phyloP scores from a whole-genome alignment of 768 basidiomycete genomes.

The Arthromyces matolae region DNA sequence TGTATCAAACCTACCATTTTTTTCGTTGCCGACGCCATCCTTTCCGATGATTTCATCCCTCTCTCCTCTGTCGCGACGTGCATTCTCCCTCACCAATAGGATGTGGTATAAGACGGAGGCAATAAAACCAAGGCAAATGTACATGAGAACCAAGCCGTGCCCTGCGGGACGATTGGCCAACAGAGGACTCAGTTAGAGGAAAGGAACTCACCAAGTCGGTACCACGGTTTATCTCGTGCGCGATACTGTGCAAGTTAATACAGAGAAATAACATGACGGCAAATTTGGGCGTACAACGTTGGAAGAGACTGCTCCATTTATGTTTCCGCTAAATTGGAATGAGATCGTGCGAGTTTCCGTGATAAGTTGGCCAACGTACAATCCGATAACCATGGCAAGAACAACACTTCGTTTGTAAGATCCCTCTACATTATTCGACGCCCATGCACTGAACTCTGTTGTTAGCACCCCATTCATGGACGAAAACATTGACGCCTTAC shows the following conservation, averaged over 20 bases:
- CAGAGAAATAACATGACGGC: not conserved
- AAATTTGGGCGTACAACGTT: slow-evolving; percentile 52
- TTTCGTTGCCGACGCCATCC: slow-evolving; percentile 34
- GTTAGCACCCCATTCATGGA: not conserved
- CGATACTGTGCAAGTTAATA: slow-evolving; percentile 45
- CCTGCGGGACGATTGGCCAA: no score
- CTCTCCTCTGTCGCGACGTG: slow-evolving; percentile 61
- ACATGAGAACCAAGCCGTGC: slow-evolving; percentile 59
- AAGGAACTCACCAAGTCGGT: slow-evolving; percentile 41
- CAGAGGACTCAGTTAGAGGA: no score
- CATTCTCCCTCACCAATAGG: slow-evolving; percentile 57
- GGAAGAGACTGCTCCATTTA: slow-evolving; percentile 74
- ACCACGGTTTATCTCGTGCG: slow-evolving; percentile 63
- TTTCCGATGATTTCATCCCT: slow-evolving; percentile 66
- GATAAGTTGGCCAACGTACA: slow-evolving; percentile 33
- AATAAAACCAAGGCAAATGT: slow-evolving; percentile 62
- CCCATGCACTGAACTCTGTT: slow-evolving; percentile 41
- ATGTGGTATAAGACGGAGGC: slow-evolving; percentile 38
- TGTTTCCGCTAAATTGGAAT: slow-evolving; percentile 48
- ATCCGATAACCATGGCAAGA: slow-evolving; percentile 65
- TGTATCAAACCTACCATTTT: slow-evolving; percentile 55
- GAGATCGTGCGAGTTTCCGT: not conserved
- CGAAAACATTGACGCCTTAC: slow-evolving; percentile 16
- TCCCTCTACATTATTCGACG: slow-evolving; percentile 71
- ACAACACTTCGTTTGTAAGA: slow-evolving; percentile 73